Evolutionary conservation across 257 asterid species (phyloP), one percentile per base, ranked within the genome.

Genomic region (Penstemon eatonii): DNA sequence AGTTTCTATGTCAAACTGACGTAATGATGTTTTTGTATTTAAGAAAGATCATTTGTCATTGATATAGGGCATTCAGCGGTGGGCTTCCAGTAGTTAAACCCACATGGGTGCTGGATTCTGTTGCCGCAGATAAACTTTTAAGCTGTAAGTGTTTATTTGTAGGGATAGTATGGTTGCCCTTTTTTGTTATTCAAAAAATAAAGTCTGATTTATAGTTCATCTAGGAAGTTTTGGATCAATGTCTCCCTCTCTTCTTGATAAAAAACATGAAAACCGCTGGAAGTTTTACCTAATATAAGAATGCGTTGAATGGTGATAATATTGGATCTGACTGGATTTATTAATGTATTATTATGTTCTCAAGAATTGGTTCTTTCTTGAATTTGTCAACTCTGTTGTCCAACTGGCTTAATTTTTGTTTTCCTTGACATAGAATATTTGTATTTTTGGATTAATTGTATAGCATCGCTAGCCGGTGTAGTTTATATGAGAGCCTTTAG

Each of bases 81-180:
- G 99, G 99, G 47, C 96, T 93, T 72, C 99, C 99, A 54, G 88
- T 93, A 40, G 95, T 93, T 67, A 93, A 93, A 79, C 96, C 99
- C 37, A 75, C 87, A 19, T 93, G 99, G 99, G 82, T 93, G 71
- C 63, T 88, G 81, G 99, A 88, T 73, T 93, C 91, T 45, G 84
- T 90, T 60, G 89, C 88, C 82, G 95, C 97, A 49, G 82, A 84
- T 67, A 87, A 80, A 78, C 96, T 90, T 79, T 83, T 93, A 73
- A 88, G 84, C 76, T 93, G 99, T 90, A 85, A 77, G 97, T 80
- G 66, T 74, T 63, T 56, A 49, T 53, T 60, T 58, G 36, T 64
- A 50, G 60, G 44, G 68, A 39, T 56, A 12, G 49, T 39, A 38
- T 50, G 52, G 50, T 54, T 67, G 4, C 45, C 3, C 65, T 25